Conservation (phyloP, 2,329 filamentous ascomycete species). For the Plenodomus tracheiphilus region DNA sequence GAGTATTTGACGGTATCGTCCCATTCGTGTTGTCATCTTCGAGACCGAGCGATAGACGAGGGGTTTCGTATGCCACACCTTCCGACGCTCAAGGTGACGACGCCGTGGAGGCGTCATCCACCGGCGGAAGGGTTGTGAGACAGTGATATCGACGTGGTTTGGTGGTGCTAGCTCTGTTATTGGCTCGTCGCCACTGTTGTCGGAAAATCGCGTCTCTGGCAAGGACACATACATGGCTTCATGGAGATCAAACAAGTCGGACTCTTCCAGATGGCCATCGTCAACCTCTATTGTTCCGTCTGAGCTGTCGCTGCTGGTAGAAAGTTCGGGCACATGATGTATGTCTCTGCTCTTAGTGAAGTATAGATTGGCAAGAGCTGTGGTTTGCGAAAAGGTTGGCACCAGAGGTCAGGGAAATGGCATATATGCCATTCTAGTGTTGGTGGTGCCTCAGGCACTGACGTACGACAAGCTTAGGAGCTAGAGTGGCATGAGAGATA, state of each 20-base stretch:
- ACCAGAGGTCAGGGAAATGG: no score
- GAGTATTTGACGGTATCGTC: conserved; percentile 13
- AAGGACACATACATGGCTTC: conserved; percentile 29
- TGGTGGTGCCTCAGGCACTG: no score
- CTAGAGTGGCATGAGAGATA: not conserved
- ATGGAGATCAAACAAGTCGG: conserved; percentile 23
- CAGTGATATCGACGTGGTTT: conserved; percentile 1
- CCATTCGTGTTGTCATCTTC: conserved; percentile 9
- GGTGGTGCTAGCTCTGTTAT: conserved; percentile 3
- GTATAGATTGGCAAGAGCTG: conserved; percentile 3
- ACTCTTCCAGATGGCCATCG: conserved; percentile 13
- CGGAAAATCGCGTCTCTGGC: conserved; percentile 20
- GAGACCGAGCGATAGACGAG: conserved; percentile 4
- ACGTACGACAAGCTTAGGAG: not conserved
- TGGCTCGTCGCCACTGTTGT: conserved; percentile 18
- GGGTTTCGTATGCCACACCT: conserved; percentile 13
- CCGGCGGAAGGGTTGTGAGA: conserved; percentile 61
- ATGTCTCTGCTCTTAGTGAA: conserved; percentile 5
- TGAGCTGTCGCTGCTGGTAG: conserved; percentile 8
- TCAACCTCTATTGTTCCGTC: conserved; percentile 17
- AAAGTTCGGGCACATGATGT: conserved; percentile 4
- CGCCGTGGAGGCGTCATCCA: conserved; percentile 72
- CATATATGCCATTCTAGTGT: no score
- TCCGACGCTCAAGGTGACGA: conserved; percentile 48
- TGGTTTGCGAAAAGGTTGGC: conserved; percentile 6